phyloP scores from a whole-genome alignment of 805 yeast genomes.

The Barnettozyma pratensis region DNA sequence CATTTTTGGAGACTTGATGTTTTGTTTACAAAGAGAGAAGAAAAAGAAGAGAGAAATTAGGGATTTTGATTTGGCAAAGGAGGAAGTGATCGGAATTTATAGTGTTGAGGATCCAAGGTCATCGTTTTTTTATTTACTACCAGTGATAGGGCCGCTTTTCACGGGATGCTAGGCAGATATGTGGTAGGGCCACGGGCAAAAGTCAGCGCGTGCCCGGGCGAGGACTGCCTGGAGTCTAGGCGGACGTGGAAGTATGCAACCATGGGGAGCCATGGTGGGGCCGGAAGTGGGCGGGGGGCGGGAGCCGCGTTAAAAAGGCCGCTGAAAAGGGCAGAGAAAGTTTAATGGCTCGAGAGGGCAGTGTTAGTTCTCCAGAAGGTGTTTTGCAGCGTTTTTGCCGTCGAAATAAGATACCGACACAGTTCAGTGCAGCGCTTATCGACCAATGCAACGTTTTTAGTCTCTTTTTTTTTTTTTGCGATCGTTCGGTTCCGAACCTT shows the following conservation, averaged over 20 bases:
- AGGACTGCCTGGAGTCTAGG: background rate
- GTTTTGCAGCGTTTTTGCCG: background rate
- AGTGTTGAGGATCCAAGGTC: background rate
- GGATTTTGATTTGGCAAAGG: background rate
- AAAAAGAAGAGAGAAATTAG: background rate
- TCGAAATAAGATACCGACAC: too few species aligned
- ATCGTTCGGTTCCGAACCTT: too few species aligned
- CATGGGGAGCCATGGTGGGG: slow-evolving; percentile 1
- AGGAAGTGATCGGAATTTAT: slow-evolving; percentile 1
- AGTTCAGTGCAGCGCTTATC: too few species aligned
- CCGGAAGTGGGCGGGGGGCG: background rate
- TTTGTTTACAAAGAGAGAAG: background rate
- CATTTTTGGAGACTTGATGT: background rate
- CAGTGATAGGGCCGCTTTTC: background rate
- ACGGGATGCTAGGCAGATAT: too few species aligned
- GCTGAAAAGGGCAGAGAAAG: background rate
- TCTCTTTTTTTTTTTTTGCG: too few species aligned
- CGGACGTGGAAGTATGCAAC: slow-evolving; percentile 3
- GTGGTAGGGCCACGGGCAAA: too few species aligned
- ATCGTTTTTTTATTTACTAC: background rate
- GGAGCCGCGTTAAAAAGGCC: background rate
- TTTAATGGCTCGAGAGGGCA: background rate
- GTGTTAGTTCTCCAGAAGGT: background rate
- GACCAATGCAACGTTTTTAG: too few species aligned
- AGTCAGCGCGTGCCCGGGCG: background rate